phyloP scores from a whole-genome alignment of 2,329 filamentous ascomycete genomes.

The Basipetospora chlamydospora region DNA sequence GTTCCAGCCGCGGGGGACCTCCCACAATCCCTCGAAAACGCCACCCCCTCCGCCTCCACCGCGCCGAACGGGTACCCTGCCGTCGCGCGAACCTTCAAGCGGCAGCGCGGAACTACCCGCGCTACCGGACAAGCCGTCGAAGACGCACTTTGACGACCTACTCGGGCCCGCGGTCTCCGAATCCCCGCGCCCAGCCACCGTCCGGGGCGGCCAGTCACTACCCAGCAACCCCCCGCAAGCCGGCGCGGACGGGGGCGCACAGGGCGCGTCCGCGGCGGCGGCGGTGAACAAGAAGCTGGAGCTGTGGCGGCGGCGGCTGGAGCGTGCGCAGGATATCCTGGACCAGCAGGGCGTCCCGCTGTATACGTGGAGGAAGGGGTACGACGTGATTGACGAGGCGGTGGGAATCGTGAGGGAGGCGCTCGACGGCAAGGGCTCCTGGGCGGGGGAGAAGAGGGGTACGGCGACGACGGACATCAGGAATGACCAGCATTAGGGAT shows the following conservation, averaged over 20 bases:
- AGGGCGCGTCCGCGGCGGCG: constrained; percentile 5
- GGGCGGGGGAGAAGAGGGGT: neutral
- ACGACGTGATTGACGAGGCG: constrained; percentile 54
- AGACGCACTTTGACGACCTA: neutral
- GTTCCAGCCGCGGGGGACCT: no score
- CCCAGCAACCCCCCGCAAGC: constrained; percentile 12
- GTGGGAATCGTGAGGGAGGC: constrained; percentile 38
- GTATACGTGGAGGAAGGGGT: constrained; percentile 58
- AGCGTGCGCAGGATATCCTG: constrained; percentile 29
- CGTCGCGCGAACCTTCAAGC: constrained; percentile 7
- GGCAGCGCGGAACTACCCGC: neutral
- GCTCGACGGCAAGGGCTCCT: neutral
- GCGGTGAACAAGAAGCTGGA: constrained; percentile 53
- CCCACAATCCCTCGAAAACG: no score
- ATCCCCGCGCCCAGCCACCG: constrained; percentile 3
- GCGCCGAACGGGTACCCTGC: constrained; percentile 27
- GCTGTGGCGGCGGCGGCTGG: constrained; percentile 55
- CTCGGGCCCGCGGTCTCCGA: constrained; percentile 11
- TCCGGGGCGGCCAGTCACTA: constrained; percentile 7
- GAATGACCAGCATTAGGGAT: neutral
- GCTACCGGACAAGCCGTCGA: neutral
- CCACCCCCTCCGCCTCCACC: constrained; percentile 32
- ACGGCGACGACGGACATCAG: neutral
- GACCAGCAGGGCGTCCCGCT: constrained; percentile 51
- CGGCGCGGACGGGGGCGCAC: constrained; percentile 12